Percentiles rank a stretch among this genome's conserved stretches.
Conservation (phyloP, 352 stramenopile species). For the Phytopythium helicoides region DNA sequence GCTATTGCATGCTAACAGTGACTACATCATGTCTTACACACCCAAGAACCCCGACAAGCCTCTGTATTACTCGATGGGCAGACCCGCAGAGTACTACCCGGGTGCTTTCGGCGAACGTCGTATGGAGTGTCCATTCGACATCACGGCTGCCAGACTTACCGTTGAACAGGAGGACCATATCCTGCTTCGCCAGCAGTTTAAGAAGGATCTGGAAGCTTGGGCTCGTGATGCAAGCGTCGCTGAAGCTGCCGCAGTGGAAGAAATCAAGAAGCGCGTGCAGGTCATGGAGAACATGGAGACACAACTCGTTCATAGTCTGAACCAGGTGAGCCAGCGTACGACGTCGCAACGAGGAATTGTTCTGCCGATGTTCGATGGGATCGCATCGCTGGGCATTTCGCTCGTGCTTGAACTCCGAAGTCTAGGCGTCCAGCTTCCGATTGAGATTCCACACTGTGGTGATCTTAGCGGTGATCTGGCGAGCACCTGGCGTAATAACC, state of each 20-base stretch:
- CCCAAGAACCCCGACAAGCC: conserved; percentile 16
- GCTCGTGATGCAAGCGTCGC: not conserved
- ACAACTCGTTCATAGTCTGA: conserved; percentile 24
- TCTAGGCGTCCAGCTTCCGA: conserved; percentile 50
- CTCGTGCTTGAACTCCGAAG: conserved; percentile 58
- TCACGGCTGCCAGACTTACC: conserved; percentile 24
- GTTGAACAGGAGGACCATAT: conserved; percentile 21
- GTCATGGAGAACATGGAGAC: conserved; percentile 24
- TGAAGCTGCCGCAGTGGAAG: not conserved
- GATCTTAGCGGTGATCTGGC: conserved; percentile 47
- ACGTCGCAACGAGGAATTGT: conserved; percentile 45
- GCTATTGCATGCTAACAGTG: conserved; percentile 42
- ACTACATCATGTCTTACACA: conserved; percentile 36
- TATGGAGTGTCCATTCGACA: conserved; percentile 38
- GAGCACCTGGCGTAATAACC: conserved; percentile 9
- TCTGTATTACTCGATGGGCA: conserved; percentile 31
- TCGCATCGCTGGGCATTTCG: conserved; percentile 55
- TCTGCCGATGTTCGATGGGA: conserved; percentile 62
- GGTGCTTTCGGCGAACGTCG: conserved; percentile 28
- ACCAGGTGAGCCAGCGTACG: conserved; percentile 23
- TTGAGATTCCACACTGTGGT: conserved; percentile 68
- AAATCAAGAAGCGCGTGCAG: conserved; percentile 15
- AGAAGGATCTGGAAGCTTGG: not conserved
- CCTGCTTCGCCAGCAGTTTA: conserved; percentile 28
- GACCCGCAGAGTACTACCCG: conserved; percentile 24